These are phyloP conservation scores for Perkinsus olseni DNA, from an alignment of 169 alveolate genomes.

Conservation along the genomic window DNA sequence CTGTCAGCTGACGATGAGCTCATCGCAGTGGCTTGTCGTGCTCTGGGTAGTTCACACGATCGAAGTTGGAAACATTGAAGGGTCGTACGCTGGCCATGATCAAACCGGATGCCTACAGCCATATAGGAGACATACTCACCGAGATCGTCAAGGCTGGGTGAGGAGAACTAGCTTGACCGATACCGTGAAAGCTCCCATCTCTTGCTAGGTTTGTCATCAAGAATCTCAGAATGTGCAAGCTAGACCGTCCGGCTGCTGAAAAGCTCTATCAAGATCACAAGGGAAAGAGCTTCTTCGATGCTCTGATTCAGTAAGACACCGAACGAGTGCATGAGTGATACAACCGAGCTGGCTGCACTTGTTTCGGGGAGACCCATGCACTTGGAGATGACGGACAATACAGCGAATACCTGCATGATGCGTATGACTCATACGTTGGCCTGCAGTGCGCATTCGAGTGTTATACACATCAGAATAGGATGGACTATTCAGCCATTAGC, in stretches of 20 bases:
- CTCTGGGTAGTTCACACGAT: constrained; percentile 40
- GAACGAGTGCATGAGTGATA: constrained; percentile 7
- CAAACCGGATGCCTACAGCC: constrained; percentile 69
- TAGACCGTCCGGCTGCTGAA: constrained; percentile 48
- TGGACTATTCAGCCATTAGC: too few relatives aligned
- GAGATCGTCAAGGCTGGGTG: not conserved
- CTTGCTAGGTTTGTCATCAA: constrained; percentile 46
- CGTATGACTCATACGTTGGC: too few relatives aligned
- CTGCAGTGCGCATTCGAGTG: too few relatives aligned
- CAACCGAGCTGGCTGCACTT: too few relatives aligned
- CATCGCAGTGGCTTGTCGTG: not conserved
- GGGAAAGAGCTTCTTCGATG: constrained; percentile 53
- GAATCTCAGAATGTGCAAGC: constrained; percentile 58
- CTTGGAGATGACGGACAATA: too few relatives aligned
- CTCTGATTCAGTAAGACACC: constrained; percentile 43
- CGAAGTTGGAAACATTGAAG: constrained; percentile 42
- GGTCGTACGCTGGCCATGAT: constrained; percentile 65
- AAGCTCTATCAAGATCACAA: constrained; percentile 53
- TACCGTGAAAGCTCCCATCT: constrained; percentile 21
- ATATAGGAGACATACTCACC: constrained; percentile 61
- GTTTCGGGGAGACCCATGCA: too few relatives aligned
- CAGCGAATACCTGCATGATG: too few relatives aligned
- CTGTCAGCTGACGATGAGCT: not conserved
- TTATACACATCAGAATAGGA: too few relatives aligned
- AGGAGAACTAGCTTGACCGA: not conserved